A percentile compares a stretch with the other conserved stretches of the same genome.
Evolutionary conservation across 1,284 basidiomycete genomes (phyloP).

Genomic region (Takashimella tepidaria): DNA sequence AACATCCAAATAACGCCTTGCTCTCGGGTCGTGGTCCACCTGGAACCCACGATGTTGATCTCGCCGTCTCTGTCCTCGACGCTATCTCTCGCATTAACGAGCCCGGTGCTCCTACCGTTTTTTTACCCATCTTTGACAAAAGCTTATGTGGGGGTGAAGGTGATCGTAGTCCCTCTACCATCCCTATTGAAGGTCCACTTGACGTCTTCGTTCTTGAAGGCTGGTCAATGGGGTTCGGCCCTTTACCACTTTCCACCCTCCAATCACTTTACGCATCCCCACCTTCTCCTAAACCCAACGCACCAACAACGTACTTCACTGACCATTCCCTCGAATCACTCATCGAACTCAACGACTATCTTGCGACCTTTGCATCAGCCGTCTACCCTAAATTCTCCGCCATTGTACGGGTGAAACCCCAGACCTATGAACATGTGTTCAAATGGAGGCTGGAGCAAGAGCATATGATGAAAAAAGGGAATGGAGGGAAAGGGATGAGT

Average conservation of each 20-base stretch:
- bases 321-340: slow-evolving; percentile 23
- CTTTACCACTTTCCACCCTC: slow-evolving; percentile 40
- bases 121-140: slow-evolving; percentile 76
- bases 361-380: slow-evolving; percentile 18
- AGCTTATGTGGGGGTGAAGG: slow-evolving; percentile 71
- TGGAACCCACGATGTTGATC: slow-evolving; percentile 37
- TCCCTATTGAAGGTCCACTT: slow-evolving; percentile 50
- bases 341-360: slow-evolving; percentile 27
- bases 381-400: slow-evolving; percentile 30
- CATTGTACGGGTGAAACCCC: slow-evolving; percentile 33
- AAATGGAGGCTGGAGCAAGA: slow-evolving; percentile 80
- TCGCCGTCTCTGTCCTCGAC: neutral
- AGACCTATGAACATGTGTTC: slow-evolving; percentile 38
- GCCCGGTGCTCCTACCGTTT: slow-evolving; percentile 3
- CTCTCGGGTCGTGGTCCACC: slow-evolving; percentile 42
- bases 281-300: slow-evolving; percentile 10
- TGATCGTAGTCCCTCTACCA: slow-evolving; percentile 59
- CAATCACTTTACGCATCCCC: slow-evolving; percentile 34
- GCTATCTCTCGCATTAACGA: neutral
- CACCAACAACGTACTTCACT: slow-evolving; percentile 24
- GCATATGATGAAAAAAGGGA: slow-evolving; percentile 72
- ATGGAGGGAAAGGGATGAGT: slow-evolving; percentile 81
- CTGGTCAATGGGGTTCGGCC: slow-evolving; percentile 51
- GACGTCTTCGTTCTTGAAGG: slow-evolving; percentile 75
- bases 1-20: slow-evolving; percentile 34